Evolutionary conservation across 495 filamentous ascomycete genomes (phyloP).

Genomic region (Podospora didyma): DNA sequence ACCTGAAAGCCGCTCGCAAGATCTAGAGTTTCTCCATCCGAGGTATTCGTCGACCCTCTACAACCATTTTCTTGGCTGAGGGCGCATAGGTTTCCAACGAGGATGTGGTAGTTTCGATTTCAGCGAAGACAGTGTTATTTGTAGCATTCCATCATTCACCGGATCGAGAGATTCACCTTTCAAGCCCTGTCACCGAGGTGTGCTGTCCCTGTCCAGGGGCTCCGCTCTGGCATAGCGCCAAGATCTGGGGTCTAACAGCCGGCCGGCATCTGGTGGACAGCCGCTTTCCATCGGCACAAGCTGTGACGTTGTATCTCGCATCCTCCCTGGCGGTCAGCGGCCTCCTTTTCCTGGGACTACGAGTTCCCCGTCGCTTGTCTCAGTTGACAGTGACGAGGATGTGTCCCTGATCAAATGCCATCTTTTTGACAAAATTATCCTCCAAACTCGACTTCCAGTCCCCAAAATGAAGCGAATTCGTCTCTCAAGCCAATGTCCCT

Average conservation of each 20-base stretch:
- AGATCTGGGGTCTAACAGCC: not conserved
- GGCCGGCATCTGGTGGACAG: not conserved
- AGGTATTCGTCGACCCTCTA: too few species aligned
- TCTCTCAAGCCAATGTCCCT: not conserved
- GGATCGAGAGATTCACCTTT: too few species aligned
- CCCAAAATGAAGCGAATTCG: not conserved
- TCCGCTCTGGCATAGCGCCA: not conserved
- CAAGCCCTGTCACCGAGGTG: too few species aligned
- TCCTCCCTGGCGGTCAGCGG: not conserved
- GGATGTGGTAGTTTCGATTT: too few species aligned
- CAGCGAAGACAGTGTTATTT: too few species aligned
- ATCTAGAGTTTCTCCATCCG: too few species aligned
- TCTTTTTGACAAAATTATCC: not conserved
- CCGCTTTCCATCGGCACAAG: conserved; percentile 35
- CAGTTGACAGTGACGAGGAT: not conserved
- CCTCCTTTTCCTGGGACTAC: not conserved
- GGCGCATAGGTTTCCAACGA: too few species aligned
- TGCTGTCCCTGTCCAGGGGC: too few species aligned
- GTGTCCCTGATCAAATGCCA: not conserved
- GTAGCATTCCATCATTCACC: too few species aligned
- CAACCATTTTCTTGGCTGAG: too few species aligned
- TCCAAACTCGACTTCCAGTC: not conserved
- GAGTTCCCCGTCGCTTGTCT: not conserved
- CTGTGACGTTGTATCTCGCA: conserved; percentile 26
- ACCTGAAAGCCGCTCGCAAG: too few species aligned